Evolutionary conservation across 768 basidiomycete species (phyloP), one percentile per base, ranked within the genome.

Genomic region (Hydnomerulius pinastri): DNA sequence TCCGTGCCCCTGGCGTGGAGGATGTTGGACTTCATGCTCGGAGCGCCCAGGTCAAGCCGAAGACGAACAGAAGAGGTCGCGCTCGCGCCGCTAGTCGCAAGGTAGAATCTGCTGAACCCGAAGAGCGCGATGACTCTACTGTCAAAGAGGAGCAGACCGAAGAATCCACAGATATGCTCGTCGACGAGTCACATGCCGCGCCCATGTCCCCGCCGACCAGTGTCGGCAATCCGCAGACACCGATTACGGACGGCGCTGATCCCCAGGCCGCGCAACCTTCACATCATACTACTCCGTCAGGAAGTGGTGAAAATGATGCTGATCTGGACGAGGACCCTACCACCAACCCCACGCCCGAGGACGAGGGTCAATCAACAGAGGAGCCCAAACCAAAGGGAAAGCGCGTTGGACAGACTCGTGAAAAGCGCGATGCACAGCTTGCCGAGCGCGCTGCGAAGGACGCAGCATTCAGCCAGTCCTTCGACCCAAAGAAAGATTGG

Each of bases 401-500:
- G 50, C 78, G 81, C 37, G 56, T 60, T n/a, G 43, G 53, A 4
- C 71, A 69, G 51, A 69, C 71, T 8, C 74, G 72, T n/a, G 70
- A 71, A 53, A 73, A 65, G 24, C 68, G 69, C 43, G 74, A 75
- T 50, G 80, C 83, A 11, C 74, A 72, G 51, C 72, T 80, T 7
- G 81, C 81, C 20, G 69, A 71, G 33, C 74, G 73, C 20, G 71
- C 71, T 2, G 69, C 69, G 17, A 71, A 71, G 21, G 73, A 82
- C 35, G 68, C 71, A 13, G 66, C 66, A 0, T 97, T 93, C 64
- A 72, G 92, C 23, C 73, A 85, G 37, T 71, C 72, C 0, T 96
- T 95, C 61, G 81, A 88, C 46, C 88, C 90, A 0, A 73, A 76
- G 35, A 72, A 73, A 7, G 83, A 86, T 51, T 97, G 93, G 93